A percentile compares a stretch with the other conserved stretches of the same genome.
These are phyloP conservation scores for Colletotrichum sidae DNA, from an alignment of 2,329 filamentous ascomycete species.

Conservation along the genomic window DNA sequence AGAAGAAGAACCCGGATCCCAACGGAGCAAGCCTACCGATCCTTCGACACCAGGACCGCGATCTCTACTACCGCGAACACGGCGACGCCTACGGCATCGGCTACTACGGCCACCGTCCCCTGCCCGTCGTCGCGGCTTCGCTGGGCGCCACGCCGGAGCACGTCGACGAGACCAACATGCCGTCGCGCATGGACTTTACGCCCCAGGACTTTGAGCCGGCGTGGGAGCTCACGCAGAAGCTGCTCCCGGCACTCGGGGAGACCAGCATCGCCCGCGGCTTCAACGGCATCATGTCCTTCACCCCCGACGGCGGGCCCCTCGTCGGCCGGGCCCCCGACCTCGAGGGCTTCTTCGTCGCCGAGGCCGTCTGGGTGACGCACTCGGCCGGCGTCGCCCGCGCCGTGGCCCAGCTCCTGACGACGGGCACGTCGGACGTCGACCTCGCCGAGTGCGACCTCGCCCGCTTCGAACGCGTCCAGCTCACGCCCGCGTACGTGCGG, in stretches of 20 bases:
- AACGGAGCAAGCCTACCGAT: constrained; percentile 68
- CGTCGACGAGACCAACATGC: constrained; percentile 71
- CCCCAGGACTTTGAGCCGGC: constrained; percentile 69
- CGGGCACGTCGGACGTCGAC: constrained; percentile 66
- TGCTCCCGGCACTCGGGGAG: constrained; percentile 64
- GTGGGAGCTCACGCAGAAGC: constrained; percentile 66
- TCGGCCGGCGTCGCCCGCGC: constrained; percentile 72
- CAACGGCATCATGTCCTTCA: constrained; percentile 76
- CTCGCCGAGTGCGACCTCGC: constrained; percentile 69
- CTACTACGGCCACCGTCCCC: constrained; percentile 72
- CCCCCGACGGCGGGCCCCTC: constrained; percentile 71
- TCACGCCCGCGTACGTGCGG: constrained; percentile 64
- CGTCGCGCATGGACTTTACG: constrained; percentile 71
- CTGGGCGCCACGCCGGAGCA: constrained; percentile 64
- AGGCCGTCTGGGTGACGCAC: constrained; percentile 76
- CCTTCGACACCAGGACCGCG: constrained; percentile 71
- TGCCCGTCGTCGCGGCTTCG: constrained; percentile 67
- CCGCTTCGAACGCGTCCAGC: constrained; percentile 71
- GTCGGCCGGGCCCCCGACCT: constrained; percentile 68
- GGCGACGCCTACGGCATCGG: constrained; percentile 72
- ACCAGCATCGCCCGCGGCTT: constrained; percentile 69
- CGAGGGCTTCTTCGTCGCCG: constrained; percentile 72
- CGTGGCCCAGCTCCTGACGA: constrained; percentile 68
- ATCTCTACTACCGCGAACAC: constrained; percentile 74
- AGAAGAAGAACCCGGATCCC: constrained; percentile 45